Evolutionary conservation across 257 asterid species (phyloP).

Genomic region (Solanum sejunctum): DNA sequence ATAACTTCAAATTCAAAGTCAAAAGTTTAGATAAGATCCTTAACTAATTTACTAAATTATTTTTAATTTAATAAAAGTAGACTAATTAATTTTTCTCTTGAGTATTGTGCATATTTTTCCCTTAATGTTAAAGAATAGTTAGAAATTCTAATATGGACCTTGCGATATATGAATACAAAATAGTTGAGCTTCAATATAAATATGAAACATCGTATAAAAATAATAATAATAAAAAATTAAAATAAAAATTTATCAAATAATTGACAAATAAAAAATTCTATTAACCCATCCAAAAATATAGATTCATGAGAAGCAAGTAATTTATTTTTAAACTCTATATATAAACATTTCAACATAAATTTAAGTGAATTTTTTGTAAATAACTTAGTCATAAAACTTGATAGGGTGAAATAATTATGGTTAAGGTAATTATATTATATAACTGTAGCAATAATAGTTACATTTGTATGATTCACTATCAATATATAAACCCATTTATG

Average conservation of each 20-base stretch:
- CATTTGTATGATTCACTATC: too few species aligned
- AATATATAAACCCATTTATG: too few species aligned
- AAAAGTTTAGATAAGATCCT: neutral
- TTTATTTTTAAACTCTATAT: neutral
- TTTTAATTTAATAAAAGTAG: too few species aligned
- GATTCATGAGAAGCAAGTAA: neutral
- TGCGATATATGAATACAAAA: neutral
- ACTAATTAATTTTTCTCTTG: neutral
- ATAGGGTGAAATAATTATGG: too few species aligned
- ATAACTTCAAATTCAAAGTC: neutral
- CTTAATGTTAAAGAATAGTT: too few species aligned
- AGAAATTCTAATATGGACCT: neutral
- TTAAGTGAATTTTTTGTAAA: too few species aligned
- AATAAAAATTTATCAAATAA: neutral
- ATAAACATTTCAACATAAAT: too few species aligned
- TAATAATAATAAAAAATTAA: neutral
- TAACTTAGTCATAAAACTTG: too few species aligned
- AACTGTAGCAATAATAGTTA: too few species aligned
- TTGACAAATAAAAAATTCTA: neutral
- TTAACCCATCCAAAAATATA: neutral
- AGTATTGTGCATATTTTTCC: too few species aligned
- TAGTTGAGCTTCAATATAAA: neutral
- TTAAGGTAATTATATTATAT: too few species aligned
- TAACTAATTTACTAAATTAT: neutral
- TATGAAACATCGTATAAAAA: fast-evolving